A percentile compares a stretch with the other conserved stretches of the same genome.
Evolutionary conservation across 2,329 filamentous ascomycete genomes (phyloP).

Genomic region (Neophaeococcomyces aloes): DNA sequence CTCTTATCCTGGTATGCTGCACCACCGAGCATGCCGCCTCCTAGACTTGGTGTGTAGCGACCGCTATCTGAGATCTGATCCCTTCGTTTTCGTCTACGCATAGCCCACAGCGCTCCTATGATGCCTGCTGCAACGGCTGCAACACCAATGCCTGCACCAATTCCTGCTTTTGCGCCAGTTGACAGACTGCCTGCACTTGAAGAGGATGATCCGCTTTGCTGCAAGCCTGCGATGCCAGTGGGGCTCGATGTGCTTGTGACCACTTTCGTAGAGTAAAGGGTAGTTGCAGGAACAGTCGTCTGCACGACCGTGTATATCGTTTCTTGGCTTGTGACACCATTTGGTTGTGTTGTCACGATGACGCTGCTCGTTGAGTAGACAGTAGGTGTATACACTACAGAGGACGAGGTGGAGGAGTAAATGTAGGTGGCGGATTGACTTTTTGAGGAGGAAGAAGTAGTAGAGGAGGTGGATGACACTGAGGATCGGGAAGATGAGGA

Average conservation of each 20-base stretch:
- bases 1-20: slow-evolving; percentile 8
- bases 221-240: slow-evolving; percentile 4
- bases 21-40: slow-evolving; percentile 10
- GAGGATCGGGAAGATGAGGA: too few relatives aligned
- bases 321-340: slow-evolving; percentile 1
- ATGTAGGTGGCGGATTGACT: slow-evolving; percentile 3
- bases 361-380: slow-evolving; percentile 9
- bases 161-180: slow-evolving; percentile 20
- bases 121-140: slow-evolving; percentile 16
- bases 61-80: slow-evolving; percentile 13
- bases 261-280: slow-evolving; percentile 2
- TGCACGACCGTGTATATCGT: slow-evolving; percentile 2
- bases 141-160: slow-evolving; percentile 18
- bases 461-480: too few relatives aligned
- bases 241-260: slow-evolving; percentile 1
- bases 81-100: slow-evolving; percentile 17
- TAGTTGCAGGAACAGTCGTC: slow-evolving; percentile 3
- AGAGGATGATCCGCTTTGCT: neutral
- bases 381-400: slow-evolving; percentile 5
- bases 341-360: slow-evolving; percentile 11
- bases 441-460: neutral
- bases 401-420: slow-evolving; percentile 8
- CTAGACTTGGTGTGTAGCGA: slow-evolving; percentile 12
- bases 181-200: slow-evolving; percentile 13
- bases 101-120: slow-evolving; percentile 19